phyloP scores from a whole-genome alignment of 1,284 basidiomycete genomes.

The Ceraceosorus guamensis region DNA sequence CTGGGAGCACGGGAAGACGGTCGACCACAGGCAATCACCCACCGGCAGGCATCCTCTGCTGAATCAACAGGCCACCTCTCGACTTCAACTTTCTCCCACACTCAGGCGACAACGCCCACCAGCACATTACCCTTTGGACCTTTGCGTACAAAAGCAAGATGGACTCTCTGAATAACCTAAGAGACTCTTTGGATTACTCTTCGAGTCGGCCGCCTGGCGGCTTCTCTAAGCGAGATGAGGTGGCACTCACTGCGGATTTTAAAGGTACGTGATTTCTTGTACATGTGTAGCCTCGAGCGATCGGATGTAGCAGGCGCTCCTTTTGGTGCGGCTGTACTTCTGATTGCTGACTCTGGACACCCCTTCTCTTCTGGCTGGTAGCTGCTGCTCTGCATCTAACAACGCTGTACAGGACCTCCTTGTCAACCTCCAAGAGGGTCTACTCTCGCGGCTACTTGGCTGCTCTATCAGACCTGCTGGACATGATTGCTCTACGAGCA shows the following conservation, averaged over 20 bases:
- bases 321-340: no score
- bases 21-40: no score
- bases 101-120: no score
- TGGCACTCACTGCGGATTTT: conserved; percentile 8
- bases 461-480: conserved; percentile 7
- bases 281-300: background rate
- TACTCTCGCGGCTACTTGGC: conserved; percentile 10
- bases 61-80: no score
- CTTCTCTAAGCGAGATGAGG: conserved; percentile 7
- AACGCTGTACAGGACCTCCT: conserved; percentile 11
- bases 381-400: conserved; percentile 14
- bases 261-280: conserved; percentile 3
- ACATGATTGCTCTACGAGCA: conserved; percentile 9
- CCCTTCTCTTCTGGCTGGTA: conserved; percentile 1
- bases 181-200: conserved; percentile 10
- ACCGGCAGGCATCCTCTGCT: no score
- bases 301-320: background rate
- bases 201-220: conserved; percentile 6
- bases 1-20: no score
- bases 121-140: no score
- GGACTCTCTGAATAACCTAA: conserved; percentile 9
- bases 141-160: background rate
- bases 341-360: background rate
- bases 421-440: conserved; percentile 8
- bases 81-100: no score